Evolutionary conservation across 805 yeast species (phyloP).

Genomic region (Jamesozyma spencerorum): DNA sequence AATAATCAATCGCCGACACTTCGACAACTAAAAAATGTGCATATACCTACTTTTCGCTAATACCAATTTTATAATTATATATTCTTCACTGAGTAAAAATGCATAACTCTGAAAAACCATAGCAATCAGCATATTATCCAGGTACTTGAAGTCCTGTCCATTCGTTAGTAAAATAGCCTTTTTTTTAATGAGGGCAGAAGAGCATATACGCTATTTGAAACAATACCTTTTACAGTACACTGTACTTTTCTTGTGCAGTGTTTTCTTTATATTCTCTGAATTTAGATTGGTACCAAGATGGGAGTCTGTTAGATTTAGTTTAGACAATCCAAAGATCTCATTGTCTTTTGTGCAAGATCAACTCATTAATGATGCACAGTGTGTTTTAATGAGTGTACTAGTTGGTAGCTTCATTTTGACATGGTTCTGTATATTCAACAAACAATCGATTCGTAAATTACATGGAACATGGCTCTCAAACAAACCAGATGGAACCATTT

Average conservation of each 20-base stretch:
- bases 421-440: slow-evolving; percentile 14
- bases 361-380: slow-evolving; percentile 15
- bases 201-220: slow-evolving; percentile 4
- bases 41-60: no score
- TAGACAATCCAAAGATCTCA: slow-evolving; percentile 13
- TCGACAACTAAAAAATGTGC: no score
- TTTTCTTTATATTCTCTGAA: slow-evolving; percentile 13
- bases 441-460: slow-evolving; percentile 1
- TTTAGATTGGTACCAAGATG: slow-evolving; percentile 12
- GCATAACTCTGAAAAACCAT: no score
- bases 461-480: slow-evolving; percentile 5
- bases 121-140: no score
- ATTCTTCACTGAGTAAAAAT: no score
- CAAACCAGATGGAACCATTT: slow-evolving; percentile 13
- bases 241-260: slow-evolving; percentile 7
- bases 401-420: slow-evolving; percentile 5
- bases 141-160: no score
- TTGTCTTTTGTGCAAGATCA: slow-evolving; percentile 16
- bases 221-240: slow-evolving; percentile 10
- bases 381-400: slow-evolving; percentile 15
- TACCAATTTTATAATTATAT: no score
- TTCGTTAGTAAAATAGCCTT: no score
- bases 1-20: no score
- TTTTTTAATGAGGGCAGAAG: neutral
- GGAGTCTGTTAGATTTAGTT: slow-evolving; percentile 8